These are phyloP conservation scores for Zygosaccharomyces rouxii DNA, from an alignment of 805 yeast genomes.

Conservation along the genomic window DNA sequence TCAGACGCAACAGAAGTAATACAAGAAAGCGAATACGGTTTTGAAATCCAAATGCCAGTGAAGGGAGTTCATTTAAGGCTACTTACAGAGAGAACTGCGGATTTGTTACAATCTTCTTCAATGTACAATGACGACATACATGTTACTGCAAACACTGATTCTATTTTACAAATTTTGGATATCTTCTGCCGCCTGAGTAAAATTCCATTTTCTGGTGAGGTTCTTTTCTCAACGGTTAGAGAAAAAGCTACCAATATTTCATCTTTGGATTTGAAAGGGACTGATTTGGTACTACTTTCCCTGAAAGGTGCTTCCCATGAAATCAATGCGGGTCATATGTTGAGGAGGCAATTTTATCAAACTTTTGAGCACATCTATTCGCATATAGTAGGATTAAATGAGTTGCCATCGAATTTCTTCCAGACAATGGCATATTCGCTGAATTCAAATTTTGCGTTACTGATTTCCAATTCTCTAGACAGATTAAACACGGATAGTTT, in stretches of 20 bases:
- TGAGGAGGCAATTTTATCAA: conserved; percentile 21
- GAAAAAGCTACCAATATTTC: conserved; percentile 29
- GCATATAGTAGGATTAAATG: conserved; percentile 31
- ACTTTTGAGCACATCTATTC: conserved; percentile 28
- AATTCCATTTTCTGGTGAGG: conserved; percentile 68
- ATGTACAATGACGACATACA: conserved; percentile 27
- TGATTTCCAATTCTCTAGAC: conserved; percentile 27
- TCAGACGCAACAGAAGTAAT: conserved; percentile 18
- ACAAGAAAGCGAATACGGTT: conserved; percentile 24
- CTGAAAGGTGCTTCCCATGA: conserved; percentile 29
- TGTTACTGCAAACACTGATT: conserved; percentile 28
- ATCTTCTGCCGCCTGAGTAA: conserved; percentile 37
- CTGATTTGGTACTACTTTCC: conserved; percentile 26
- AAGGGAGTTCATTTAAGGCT: conserved; percentile 45
- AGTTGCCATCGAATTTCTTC: conserved; percentile 28
- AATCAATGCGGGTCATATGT: conserved; percentile 13
- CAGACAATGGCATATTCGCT: conserved; percentile 17
- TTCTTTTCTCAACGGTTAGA: conserved; percentile 29
- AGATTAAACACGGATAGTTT: conserved; percentile 22
- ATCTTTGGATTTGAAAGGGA: conserved; percentile 13
- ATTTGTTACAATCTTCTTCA: conserved; percentile 61
- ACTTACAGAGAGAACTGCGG: conserved; percentile 64
- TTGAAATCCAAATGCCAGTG: conserved; percentile 21
- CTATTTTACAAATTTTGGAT: conserved; percentile 33
- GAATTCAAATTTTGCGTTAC: conserved; percentile 21